Conservation (phyloP, 345 rosid species). For the Dipteronia sinensis region DNA sequence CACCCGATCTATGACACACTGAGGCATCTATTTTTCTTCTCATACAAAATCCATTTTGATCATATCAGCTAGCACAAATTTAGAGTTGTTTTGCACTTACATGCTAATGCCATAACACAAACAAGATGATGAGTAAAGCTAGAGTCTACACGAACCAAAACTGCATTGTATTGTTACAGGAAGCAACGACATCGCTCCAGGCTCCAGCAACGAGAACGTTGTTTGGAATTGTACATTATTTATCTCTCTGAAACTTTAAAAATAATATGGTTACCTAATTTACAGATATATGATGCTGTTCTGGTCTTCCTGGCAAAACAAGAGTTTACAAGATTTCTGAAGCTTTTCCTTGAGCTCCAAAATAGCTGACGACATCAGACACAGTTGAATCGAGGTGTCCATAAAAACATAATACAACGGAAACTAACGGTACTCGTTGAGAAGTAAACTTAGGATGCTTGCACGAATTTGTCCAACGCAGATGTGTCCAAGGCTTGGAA, state of each 20-base stretch:
- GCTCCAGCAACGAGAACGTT: background rate
- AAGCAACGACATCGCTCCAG: background rate
- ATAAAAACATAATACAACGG: background rate
- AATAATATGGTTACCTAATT: background rate
- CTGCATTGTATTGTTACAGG: background rate
- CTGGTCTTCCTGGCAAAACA: background rate
- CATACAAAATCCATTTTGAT: background rate
- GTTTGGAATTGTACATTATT: background rate
- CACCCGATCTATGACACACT: too few species aligned
- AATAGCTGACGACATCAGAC: background rate
- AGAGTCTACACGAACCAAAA: slow-evolving; percentile 5
- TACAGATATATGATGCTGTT: background rate
- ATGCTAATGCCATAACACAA: background rate
- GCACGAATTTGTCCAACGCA: slow-evolving; percentile 65
- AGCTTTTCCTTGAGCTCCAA: background rate
- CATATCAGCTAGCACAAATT: background rate
- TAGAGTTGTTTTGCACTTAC: background rate
- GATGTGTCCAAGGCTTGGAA: slow-evolving; percentile 83
- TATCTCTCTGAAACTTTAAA: background rate
- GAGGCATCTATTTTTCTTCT: background rate
- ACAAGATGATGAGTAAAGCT: background rate
- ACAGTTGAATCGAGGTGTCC: background rate
- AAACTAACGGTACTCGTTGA: background rate
- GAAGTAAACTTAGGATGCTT: slow-evolving; percentile 19
- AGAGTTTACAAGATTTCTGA: background rate